phyloP scores from a whole-genome alignment of 106 monocot species.

The Amphibolis antarctica region DNA sequence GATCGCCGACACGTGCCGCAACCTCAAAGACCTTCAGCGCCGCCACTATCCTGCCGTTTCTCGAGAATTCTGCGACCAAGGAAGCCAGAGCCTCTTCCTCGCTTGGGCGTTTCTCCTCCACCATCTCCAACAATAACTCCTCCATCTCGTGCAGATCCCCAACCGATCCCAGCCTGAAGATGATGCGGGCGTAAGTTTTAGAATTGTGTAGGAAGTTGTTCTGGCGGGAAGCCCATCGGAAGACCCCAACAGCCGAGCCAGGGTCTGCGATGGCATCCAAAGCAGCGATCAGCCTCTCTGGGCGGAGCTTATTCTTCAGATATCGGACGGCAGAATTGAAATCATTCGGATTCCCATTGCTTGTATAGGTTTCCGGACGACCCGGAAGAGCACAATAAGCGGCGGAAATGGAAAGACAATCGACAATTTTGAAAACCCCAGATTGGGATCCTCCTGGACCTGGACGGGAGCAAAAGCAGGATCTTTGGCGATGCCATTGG shows the following conservation, averaged over 20 bases:
- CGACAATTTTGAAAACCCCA: conserved; percentile 7
- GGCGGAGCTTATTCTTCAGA: conserved; percentile 26
- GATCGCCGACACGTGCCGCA: conserved; percentile 17
- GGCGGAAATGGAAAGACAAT: conserved; percentile 9
- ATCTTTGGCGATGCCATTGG: conserved; percentile 11
- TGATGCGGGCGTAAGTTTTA: conserved; percentile 14
- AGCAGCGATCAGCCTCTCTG: conserved; percentile 12
- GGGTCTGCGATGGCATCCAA: conserved; percentile 20
- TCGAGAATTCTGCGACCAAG: conserved; percentile 24
- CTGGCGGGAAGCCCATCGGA: conserved; percentile 31
- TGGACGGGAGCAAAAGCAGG: conserved; percentile 5
- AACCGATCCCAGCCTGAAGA: conserved; percentile 16
- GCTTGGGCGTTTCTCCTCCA: conserved; percentile 10
- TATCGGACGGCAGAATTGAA: conserved; percentile 8
- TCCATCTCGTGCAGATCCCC: conserved; percentile 29
- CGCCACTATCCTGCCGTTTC: conserved; percentile 6
- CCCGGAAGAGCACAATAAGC: not conserved
- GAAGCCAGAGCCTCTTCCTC: conserved; percentile 3
- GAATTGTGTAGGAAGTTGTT: conserved; percentile 16
- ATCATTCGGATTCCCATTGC: not conserved
- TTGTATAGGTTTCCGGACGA: not conserved
- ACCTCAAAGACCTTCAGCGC: conserved; percentile 34
- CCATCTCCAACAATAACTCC: conserved; percentile 35
- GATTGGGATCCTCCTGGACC: conserved; percentile 5
- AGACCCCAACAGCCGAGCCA: conserved; percentile 11